Conservation (phyloP, 2,329 filamentous ascomycete genomes). For the Diaporthe destruens region DNA sequence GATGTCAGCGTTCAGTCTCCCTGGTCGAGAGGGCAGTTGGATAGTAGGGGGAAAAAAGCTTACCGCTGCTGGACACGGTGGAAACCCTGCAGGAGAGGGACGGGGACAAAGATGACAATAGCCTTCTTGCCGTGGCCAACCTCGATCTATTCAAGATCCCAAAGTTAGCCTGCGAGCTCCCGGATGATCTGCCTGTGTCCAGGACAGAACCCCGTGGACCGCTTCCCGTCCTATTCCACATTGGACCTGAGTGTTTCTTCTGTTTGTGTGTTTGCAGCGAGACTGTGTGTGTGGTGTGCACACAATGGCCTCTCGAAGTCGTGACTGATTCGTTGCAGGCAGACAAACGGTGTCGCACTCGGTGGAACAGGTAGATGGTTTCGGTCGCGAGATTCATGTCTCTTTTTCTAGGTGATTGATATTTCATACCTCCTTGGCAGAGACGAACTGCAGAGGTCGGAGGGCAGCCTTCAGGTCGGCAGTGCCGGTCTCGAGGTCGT, state of each 20-base stretch:
- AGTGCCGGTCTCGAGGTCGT: constrained; percentile 99
- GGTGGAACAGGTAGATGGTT: constrained; percentile 61
- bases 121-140: constrained; percentile 99
- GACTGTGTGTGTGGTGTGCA: constrained; percentile 14
- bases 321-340: constrained; percentile 36
- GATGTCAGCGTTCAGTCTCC: neutral
- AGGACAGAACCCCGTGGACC: constrained; percentile 70
- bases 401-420: neutral
- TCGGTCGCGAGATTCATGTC: constrained; percentile 40
- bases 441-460: constrained; percentile 98
- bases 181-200: constrained; percentile 60
- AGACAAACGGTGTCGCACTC: constrained; percentile 44
- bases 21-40: no score
- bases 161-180: constrained; percentile 84
- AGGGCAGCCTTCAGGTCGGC: constrained; percentile 96
- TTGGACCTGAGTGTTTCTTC: constrained; percentile 36
- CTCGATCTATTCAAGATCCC: constrained; percentile 86
- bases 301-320: constrained; percentile 32
- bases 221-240: constrained; percentile 79
- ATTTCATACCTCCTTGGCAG: constrained; percentile 87
- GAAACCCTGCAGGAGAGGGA: constrained; percentile 98
- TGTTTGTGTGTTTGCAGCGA: constrained; percentile 42
- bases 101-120: constrained; percentile 99
- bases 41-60: constrained; percentile 57
- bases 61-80: constrained; percentile 99